Percentiles rank a stretch among this genome's conserved stretches.
Evolutionary conservation across 371 early-diverging fungal genomes (phyloP).

Genomic region (Chytridiales sp.): DNA sequence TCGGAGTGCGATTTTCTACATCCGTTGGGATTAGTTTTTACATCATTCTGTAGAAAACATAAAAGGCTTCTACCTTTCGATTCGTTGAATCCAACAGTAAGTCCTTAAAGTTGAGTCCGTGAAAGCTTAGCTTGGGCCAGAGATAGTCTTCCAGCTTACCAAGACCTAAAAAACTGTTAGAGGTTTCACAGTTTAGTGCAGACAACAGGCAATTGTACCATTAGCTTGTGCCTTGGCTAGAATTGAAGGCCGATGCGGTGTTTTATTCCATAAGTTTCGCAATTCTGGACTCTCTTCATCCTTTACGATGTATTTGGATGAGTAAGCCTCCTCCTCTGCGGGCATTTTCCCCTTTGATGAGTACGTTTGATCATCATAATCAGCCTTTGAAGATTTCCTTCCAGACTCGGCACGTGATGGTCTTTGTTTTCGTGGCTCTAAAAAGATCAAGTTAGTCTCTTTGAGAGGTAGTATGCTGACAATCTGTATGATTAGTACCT

Average conservation of each 20-base stretch:
- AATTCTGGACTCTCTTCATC: too few relatives aligned
- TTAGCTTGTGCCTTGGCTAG: slow-evolving; percentile 25
- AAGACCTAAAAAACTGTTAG: slow-evolving; percentile 15
- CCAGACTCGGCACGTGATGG: neutral
- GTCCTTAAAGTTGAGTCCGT: too few relatives aligned
- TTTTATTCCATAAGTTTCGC: too few relatives aligned
- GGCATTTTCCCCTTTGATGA: slow-evolving; percentile 6
- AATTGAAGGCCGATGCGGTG: too few relatives aligned
- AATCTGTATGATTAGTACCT: slow-evolving; percentile 11
- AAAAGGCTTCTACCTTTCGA: neutral
- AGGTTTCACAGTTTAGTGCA: slow-evolving; percentile 27
- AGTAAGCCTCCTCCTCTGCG: too few relatives aligned
- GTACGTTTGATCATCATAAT: neutral
- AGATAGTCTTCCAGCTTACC: slow-evolving; percentile 1
- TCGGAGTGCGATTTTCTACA: slow-evolving; percentile 18
- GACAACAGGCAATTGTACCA: slow-evolving; percentile 30
- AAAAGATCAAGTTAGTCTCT: slow-evolving; percentile 3
- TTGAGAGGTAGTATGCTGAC: slow-evolving; percentile 4
- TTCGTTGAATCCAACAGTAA: neutral
- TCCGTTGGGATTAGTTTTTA: neutral
- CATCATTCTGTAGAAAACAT: neutral
- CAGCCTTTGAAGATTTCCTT: neutral
- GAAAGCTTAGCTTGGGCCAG: neutral
- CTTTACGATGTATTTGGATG: too few relatives aligned
- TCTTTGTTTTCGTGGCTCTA: neutral